Conservation (phyloP, 208 protist species). For the Crithidia thermophila region DNA sequence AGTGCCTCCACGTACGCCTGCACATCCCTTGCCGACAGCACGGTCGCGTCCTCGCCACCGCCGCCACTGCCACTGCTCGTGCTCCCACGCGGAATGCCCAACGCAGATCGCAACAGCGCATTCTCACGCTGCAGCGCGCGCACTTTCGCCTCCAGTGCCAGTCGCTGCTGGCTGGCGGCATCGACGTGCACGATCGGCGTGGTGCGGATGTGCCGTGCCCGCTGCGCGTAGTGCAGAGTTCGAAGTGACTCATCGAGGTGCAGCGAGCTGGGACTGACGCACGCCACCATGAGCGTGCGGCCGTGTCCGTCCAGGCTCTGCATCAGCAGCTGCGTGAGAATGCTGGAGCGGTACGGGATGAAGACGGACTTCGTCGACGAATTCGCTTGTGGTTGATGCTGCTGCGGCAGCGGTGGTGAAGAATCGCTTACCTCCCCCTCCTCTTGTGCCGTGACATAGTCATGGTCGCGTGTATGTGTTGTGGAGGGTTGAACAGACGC, state of each 20-base stretch:
- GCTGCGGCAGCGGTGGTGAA: neutral
- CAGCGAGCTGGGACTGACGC: conserved; percentile 70
- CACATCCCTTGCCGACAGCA: conserved; percentile 14
- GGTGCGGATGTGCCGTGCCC: conserved; percentile 61
- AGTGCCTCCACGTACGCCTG: conserved; percentile 19
- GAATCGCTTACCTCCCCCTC: neutral
- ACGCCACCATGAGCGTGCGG: conserved; percentile 79
- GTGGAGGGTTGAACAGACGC: too few relatives aligned
- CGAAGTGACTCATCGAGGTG: conserved; percentile 83
- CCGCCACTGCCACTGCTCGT: too few relatives aligned
- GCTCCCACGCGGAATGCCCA: conserved; percentile 13
- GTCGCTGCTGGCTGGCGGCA: conserved; percentile 55
- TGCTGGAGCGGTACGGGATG: conserved; percentile 87
- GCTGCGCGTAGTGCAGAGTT: conserved; percentile 83
- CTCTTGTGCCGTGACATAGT: neutral
- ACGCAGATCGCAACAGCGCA: conserved; percentile 40
- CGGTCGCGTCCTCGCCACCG: too few relatives aligned
- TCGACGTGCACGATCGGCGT: conserved; percentile 65
- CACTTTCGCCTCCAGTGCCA: conserved; percentile 47
- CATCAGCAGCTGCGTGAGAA: conserved; percentile 90
- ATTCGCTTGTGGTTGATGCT: too few relatives aligned
- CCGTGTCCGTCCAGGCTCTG: conserved; percentile 80
- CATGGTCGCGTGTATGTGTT: too few relatives aligned
- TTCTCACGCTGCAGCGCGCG: conserved; percentile 56
- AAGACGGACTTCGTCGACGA: too few relatives aligned